phyloP scores from a whole-genome alignment of 768 basidiomycete species.

The Tephrocybe sp. region DNA sequence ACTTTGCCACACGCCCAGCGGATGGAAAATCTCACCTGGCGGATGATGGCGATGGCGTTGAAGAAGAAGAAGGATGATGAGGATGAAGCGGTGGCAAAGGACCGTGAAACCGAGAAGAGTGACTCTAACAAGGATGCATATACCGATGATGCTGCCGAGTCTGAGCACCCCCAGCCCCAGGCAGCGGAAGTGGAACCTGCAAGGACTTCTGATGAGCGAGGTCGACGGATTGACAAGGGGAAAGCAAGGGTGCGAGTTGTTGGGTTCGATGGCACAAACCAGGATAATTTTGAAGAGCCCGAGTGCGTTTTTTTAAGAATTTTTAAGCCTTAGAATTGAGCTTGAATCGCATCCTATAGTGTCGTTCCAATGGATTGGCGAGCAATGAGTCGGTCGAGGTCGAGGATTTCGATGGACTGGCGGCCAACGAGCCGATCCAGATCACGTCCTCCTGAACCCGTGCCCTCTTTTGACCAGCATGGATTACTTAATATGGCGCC shows the following conservation, averaged over 20 bases:
- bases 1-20: conserved; percentile 87
- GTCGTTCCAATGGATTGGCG: conserved; percentile 89
- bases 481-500: conserved; percentile 26
- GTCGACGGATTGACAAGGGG: conserved; percentile 77
- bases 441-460: conserved; percentile 67
- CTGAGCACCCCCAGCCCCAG: conserved; percentile 22
- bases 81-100: conserved; percentile 30
- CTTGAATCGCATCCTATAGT: conserved; percentile 29
- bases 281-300: conserved; percentile 69
- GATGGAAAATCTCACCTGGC: conserved; percentile 98
- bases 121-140: conserved; percentile 6
- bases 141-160: conserved; percentile 15
- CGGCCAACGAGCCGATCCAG: conserved; percentile 75
- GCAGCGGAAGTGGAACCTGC: conserved; percentile 20
- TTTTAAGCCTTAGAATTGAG: conserved; percentile 3
- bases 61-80: conserved; percentile 86
- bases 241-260: conserved; percentile 76
- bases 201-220: conserved; percentile 51
- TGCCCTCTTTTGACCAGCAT: conserved; percentile 49
- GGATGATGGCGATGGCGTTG: conserved; percentile 96
- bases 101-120: conserved; percentile 18
- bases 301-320: conserved; percentile 54
- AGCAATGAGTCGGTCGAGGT: conserved; percentile 86
- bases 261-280: conserved; percentile 77
- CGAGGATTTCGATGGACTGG: conserved; percentile 93